Evolutionary conservation across 768 basidiomycete genomes (phyloP).

Genomic region (Rhizopogon vinicolor): DNA sequence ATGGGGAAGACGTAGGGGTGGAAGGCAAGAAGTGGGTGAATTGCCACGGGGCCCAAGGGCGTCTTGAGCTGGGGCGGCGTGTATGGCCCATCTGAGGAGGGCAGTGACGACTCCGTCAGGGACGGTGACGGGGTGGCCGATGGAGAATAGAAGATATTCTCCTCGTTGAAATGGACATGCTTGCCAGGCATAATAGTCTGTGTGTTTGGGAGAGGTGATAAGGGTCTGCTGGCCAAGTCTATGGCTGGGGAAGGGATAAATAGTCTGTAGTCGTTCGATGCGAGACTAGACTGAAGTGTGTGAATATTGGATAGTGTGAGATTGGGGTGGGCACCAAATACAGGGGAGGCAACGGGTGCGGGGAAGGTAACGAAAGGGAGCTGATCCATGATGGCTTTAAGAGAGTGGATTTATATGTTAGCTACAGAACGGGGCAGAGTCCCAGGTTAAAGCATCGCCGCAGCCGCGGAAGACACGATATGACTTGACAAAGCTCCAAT

Average conservation of each 20-base stretch:
- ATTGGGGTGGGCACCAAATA: no score
- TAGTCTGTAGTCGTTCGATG: not conserved
- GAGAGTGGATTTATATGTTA: not conserved
- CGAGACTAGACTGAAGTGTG: not conserved
- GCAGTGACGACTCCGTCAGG: slow-evolving; percentile 24
- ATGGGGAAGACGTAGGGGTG: slow-evolving; percentile 19
- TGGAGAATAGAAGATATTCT: slow-evolving; percentile 27
- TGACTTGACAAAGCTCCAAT: not conserved
- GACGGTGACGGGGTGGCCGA: slow-evolving; percentile 19
- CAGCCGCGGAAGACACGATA: not conserved
- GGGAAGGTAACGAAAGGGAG: no score
- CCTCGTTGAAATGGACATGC: slow-evolving; percentile 28
- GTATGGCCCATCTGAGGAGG: slow-evolving; percentile 23
- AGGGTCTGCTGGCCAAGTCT: not conserved
- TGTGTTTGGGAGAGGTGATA: slow-evolving; percentile 7
- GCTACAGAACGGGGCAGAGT: not conserved
- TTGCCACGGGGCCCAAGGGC: slow-evolving; percentile 24
- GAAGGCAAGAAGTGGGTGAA: slow-evolving; percentile 26
- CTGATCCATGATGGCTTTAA: not conserved
- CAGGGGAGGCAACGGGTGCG: not conserved
- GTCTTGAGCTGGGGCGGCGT: slow-evolving; percentile 26
- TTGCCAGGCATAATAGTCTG: slow-evolving; percentile 18
- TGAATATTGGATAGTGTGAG: not conserved
- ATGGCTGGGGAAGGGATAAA: not conserved
- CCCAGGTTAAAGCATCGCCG: not conserved